Conservation (phyloP, 2,329 filamentous ascomycete genomes). For the Penicillium frequentans region DNA sequence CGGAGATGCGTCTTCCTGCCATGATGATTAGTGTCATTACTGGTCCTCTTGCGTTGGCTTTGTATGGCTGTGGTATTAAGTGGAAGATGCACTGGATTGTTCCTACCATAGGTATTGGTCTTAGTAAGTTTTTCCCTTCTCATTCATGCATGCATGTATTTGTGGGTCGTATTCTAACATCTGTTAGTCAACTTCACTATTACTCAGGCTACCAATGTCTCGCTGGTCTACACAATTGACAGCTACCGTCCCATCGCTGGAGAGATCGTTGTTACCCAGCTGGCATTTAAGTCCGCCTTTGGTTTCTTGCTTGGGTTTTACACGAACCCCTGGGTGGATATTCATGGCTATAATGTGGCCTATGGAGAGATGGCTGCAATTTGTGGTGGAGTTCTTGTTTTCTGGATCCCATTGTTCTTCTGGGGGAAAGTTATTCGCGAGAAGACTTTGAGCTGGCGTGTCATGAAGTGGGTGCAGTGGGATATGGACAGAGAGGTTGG, state of each 20-base stretch:
- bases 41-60: conserved; percentile 9
- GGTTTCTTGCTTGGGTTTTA: conserved; percentile 13
- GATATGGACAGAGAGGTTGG: conserved; percentile 13
- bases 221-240: conserved; percentile 13
- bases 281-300: conserved; percentile 14
- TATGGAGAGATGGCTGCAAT: conserved; percentile 16
- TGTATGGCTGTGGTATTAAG: conserved; percentile 14
- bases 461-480: conserved; percentile 15
- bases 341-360: conserved; percentile 11
- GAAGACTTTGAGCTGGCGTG: conserved; percentile 9
- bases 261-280: conserved; percentile 12
- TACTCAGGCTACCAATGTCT: conserved; percentile 14
- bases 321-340: conserved; percentile 14
- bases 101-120: conserved; percentile 11
- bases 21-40: conserved; percentile 13
- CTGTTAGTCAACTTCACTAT: conserved; percentile 13
- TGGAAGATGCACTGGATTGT: conserved; percentile 15
- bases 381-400: conserved; percentile 10
- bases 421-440: conserved; percentile 11
- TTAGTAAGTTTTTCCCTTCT: conserved; percentile 4
- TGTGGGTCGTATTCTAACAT: neutral
- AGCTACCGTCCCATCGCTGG: conserved; percentile 15
- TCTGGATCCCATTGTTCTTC: conserved; percentile 12
- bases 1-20: conserved; percentile 31
- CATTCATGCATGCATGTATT: neutral